Conservation (phyloP, 2,329 filamentous ascomycete species). For the Penicillium psychrosexuale region DNA sequence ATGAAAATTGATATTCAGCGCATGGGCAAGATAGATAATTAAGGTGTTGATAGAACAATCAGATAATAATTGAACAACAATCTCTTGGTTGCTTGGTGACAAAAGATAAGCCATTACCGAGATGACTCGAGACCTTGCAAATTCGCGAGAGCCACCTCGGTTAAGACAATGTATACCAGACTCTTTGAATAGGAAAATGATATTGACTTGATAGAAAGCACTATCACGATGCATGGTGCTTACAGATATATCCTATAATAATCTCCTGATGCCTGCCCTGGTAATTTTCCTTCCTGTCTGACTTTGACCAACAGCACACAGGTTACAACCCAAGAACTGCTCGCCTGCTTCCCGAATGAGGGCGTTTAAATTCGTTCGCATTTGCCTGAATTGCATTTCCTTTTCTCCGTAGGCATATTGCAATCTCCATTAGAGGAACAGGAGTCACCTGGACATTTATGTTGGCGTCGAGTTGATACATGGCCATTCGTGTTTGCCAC, state of each 20-base stretch:
- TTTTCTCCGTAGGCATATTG: not conserved
- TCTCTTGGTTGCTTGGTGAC: not conserved
- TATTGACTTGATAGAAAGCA: not conserved
- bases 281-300: not conserved
- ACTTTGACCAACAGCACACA: not conserved
- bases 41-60: not conserved
- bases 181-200: not conserved
- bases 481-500: not conserved
- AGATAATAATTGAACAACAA: not conserved
- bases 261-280: not conserved
- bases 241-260: not conserved
- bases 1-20: constrained; percentile 12
- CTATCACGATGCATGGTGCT: not conserved
- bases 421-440: not conserved
- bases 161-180: no score
- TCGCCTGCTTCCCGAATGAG: not conserved
- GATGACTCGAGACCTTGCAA: no score
- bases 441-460: not conserved
- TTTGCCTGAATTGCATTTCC: not conserved
- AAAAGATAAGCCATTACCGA: no score
- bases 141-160: no score
- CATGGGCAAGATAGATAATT: constrained; percentile 15
- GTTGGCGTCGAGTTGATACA: not conserved
- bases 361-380: not conserved
- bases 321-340: not conserved